Evolutionary conservation across 2,329 filamentous ascomycete species (phyloP).

Genomic region (Aspergillus oerlinghausenensis): DNA sequence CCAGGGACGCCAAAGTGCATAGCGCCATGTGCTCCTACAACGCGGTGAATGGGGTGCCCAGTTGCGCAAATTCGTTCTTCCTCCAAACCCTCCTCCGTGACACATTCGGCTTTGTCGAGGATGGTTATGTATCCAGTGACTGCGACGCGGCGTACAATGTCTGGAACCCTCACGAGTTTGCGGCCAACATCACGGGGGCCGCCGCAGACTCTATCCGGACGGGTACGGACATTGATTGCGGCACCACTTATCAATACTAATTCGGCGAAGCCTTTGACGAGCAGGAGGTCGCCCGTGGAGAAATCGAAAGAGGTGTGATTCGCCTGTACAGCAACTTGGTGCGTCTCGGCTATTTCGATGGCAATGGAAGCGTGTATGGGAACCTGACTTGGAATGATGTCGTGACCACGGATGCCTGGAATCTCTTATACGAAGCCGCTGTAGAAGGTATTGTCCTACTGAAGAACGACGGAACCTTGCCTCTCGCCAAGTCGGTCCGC

Average conservation of each 20-base stretch:
- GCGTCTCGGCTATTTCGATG: conserved; percentile 51
- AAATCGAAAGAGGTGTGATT: conserved; percentile 45
- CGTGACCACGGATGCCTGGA: conserved; percentile 49
- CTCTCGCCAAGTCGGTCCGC: conserved; percentile 35
- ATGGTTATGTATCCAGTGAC: conserved; percentile 60
- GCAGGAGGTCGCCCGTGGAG: conserved; percentile 42
- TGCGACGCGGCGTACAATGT: conserved; percentile 61
- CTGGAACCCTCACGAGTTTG: conserved; percentile 51
- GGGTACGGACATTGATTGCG: conserved; percentile 53
- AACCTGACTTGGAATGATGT: conserved; percentile 54
- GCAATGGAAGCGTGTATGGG: conserved; percentile 43
- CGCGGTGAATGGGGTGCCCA: conserved; percentile 60
- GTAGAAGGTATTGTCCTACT: conserved; percentile 46
- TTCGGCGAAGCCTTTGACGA: conserved; percentile 42
- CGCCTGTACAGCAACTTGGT: conserved; percentile 49
- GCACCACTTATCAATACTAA: conserved; percentile 45
- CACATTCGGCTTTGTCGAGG: conserved; percentile 60
- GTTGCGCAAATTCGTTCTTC: conserved; percentile 60
- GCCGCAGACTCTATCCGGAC: conserved; percentile 47
- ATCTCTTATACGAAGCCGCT: conserved; percentile 53
- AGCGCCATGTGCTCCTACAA: conserved; percentile 64
- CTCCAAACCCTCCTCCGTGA: conserved; percentile 60
- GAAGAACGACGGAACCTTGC: conserved; percentile 50
- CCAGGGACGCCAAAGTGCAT: conserved; percentile 51
- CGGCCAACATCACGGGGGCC: conserved; percentile 41